These are phyloP conservation scores for Yarrowia sp. DNA, from an alignment of 805 yeast genomes.

Conservation along the genomic window DNA sequence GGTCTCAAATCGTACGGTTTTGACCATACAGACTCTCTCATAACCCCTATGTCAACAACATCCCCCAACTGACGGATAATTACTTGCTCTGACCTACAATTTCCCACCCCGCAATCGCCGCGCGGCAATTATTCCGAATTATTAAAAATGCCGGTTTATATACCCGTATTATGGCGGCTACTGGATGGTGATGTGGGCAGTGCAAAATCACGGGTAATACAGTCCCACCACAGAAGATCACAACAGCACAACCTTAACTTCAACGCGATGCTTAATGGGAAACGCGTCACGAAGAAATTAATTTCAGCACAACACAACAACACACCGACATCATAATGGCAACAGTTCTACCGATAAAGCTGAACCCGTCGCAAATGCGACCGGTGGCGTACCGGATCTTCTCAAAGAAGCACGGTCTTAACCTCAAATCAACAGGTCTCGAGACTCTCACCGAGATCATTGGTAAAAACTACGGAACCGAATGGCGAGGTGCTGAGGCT, in stretches of 20 bases:
- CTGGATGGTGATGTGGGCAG: no score
- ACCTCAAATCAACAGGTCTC: slow-evolving; percentile 85
- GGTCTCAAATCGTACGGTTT: no score
- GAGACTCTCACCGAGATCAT: slow-evolving; percentile 73
- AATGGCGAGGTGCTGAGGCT: slow-evolving; percentile 77
- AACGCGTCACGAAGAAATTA: slow-evolving; percentile 2
- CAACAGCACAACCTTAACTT: no score
- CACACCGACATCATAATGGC: slow-evolving; percentile 41
- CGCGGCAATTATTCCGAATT: no score
- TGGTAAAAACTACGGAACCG: slow-evolving; percentile 79
- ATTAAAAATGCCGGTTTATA: no score
- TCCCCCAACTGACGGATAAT: no score
- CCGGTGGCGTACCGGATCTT: slow-evolving; percentile 90
- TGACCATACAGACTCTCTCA: no score
- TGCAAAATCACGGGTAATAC: not conserved
- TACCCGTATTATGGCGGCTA: no score
- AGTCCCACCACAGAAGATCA: no score
- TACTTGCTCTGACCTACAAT: no score
- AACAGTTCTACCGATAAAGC: slow-evolving; percentile 71
- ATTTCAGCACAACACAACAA: not conserved
- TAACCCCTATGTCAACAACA: no score
- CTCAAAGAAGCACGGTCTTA: slow-evolving; percentile 91
- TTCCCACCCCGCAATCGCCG: no score
- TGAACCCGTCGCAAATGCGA: slow-evolving; percentile 81
- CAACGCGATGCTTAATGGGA: slow-evolving; percentile 7